phyloP scores from a whole-genome alignment of 2,329 filamentous ascomycete species.

The Thielaviopsis ethacetica region DNA sequence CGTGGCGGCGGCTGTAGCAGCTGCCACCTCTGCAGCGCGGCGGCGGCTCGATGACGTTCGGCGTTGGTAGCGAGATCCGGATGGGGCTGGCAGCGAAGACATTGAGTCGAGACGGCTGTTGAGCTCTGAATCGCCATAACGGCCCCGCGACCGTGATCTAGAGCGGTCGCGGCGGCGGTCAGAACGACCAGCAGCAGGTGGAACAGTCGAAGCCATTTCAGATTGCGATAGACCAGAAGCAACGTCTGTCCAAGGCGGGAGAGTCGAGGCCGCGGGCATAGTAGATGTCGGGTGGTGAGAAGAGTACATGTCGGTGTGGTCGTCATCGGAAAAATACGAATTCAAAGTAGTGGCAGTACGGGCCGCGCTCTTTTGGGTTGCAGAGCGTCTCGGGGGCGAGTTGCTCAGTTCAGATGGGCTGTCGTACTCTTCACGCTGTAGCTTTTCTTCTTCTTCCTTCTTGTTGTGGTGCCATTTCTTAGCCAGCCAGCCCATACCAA shows the following conservation, averaged over 20 bases:
- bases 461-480: conserved; percentile 45
- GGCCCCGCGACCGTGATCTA: conserved; percentile 3
- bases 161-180: conserved; percentile 2
- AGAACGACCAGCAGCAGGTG: conserved; percentile 4
- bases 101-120: conserved; percentile 6
- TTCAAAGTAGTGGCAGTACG: conserved; percentile 3
- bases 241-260: not conserved
- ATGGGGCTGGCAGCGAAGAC: conserved; percentile 1
- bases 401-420: conserved; percentile 41
- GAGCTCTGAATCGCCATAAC: conserved; percentile 8
- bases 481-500: conserved; percentile 53
- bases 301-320: not conserved
- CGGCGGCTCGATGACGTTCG: conserved; percentile 31
- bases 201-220: conserved; percentile 6
- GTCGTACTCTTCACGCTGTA: conserved; percentile 32
- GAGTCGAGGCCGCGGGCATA: not conserved
- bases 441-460: conserved; percentile 29
- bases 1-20: conserved; percentile 30
- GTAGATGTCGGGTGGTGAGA: not conserved
- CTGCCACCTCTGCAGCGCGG: conserved; percentile 28
- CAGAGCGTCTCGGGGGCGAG: conserved; percentile 26
- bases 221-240: conserved; percentile 4
- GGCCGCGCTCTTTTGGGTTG: conserved; percentile 10
- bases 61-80: conserved; percentile 17
- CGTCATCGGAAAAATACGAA: conserved; percentile 5